Evolutionary conservation across 495 filamentous ascomycete genomes (phyloP), one percentile per base, ranked within the genome.

Genomic region (Ascobolus immersus): DNA sequence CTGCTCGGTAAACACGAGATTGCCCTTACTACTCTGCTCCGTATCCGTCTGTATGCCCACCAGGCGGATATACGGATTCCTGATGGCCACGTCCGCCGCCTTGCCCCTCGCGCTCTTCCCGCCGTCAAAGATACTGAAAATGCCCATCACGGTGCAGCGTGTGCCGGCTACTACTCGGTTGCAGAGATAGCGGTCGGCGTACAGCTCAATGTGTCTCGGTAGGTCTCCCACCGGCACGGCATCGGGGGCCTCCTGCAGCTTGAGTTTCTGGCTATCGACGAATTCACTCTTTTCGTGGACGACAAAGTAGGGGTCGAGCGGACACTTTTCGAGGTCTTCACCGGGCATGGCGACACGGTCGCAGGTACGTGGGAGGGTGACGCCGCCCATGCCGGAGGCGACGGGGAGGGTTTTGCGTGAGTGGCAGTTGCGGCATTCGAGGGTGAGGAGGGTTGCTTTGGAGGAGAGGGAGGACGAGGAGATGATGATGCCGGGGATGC

Each of bases 211-310:
- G 50, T 94, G 89, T 18, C 89, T 65, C 2, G 89, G 89, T 17
- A 99, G 59, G 52, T 99, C 89, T 52, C 89, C 89, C 1, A 99
- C 89, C 1, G 89, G 89, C 0, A 99, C 86, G 49, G 93, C 81
- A 48, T 99, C 89, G 4, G 89, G 89, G 9, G 89, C 89, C 54
- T 99, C 89, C 51, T 99, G 89, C 5, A 99, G 67, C 55, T 99
- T 99, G 44, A 99, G 71, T 28, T 94, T 77, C 49, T 99, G 89
- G 44, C 94, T 89, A 46, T 99, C 89, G 47, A 93, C 82, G 50
- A 99, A 99, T 39, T 73, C 69, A 39, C 76, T 89, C 47, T 76
- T 81, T 52, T 94, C 89, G 50, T 99, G 89, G 6, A 84, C 61
- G 21, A 99, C 73, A 39, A 84, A 82, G 49, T 92, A 99, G 4